A percentile compares a stretch with the other conserved stretches of the same genome.
phyloP scores from a whole-genome alignment of 176 grass and related monocot genomes.

The Oryza glaberrima region DNA sequence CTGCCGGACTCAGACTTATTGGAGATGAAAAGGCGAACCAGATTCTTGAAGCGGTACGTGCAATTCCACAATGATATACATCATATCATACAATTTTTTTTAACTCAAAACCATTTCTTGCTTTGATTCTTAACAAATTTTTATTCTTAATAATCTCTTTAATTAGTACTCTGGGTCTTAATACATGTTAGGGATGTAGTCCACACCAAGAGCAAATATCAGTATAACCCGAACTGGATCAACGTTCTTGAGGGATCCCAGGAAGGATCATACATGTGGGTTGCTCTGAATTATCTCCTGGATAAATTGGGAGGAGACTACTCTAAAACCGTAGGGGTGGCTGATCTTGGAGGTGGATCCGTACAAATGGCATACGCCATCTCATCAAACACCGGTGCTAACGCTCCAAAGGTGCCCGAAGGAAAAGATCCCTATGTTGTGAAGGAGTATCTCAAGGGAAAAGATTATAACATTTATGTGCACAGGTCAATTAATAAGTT shows the following conservation, averaged over 20 bases:
- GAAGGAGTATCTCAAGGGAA: slow-evolving; percentile 47
- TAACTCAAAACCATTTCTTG: background rate
- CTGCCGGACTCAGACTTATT: slow-evolving; percentile 40
- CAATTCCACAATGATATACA: too few relatives aligned
- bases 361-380: slow-evolving; percentile 65
- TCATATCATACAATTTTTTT: too few relatives aligned
- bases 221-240: slow-evolving; percentile 48
- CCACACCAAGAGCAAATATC: slow-evolving; percentile 46
- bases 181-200: slow-evolving; percentile 48
- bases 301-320: slow-evolving; percentile 58
- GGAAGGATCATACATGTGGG: slow-evolving; percentile 71
- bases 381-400: slow-evolving; percentile 37
- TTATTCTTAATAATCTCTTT: too few relatives aligned
- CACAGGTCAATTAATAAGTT: slow-evolving; percentile 40
- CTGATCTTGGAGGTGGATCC: slow-evolving; percentile 63
- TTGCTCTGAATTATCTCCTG: slow-evolving; percentile 63
- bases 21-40: slow-evolving; percentile 46
- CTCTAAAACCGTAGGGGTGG: slow-evolving; percentile 38
- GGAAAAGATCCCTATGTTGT: slow-evolving; percentile 44
- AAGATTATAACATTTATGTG: slow-evolving; percentile 53
- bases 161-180: background rate
- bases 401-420: slow-evolving; percentile 36
- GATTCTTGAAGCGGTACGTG: slow-evolving; percentile 54
- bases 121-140: too few relatives aligned
- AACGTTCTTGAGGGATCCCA: slow-evolving; percentile 51